Conservation (phyloP, 139 green algal species). For the Chlamydomonas incerta region DNA sequence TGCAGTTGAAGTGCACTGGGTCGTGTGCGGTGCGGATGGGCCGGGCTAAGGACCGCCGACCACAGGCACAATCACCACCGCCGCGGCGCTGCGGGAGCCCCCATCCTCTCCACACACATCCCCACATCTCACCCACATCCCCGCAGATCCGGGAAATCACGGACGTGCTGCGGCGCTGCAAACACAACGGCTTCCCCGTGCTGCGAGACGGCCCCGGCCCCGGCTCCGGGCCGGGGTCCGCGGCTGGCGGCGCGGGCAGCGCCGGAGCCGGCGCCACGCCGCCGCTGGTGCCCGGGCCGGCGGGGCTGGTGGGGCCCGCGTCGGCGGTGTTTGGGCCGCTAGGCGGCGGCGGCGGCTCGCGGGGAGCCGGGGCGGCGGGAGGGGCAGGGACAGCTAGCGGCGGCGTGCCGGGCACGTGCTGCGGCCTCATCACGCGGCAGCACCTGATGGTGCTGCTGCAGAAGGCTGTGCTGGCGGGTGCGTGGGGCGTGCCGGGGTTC, state of each 20-base stretch:
- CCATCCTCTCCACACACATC: too few relatives aligned
- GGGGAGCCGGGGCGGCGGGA: too few relatives aligned
- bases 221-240: background rate
- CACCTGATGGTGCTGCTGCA: conserved; percentile 87
- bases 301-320: conserved; percentile 63
- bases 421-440: conserved; percentile 77
- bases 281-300: too few relatives aligned
- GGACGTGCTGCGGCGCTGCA: conserved; percentile 66
- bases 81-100: too few relatives aligned
- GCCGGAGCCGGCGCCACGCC: background rate
- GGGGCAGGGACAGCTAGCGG: too few relatives aligned
- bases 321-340: conserved; percentile 70
- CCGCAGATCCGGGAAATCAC: conserved; percentile 65
- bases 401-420: background rate
- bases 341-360: background rate
- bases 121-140: too few relatives aligned
- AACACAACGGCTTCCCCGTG: conserved; percentile 53
- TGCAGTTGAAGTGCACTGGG: too few relatives aligned
- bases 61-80: too few relatives aligned
- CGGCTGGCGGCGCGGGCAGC: background rate
- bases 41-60: too few relatives aligned
- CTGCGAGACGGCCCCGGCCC: conserved; percentile 21
- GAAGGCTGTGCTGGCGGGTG: conserved; percentile 43
- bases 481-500: background rate
- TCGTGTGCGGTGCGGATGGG: too few relatives aligned